A percentile compares a stretch with the other conserved stretches of the same genome.
phyloP scores from a whole-genome alignment of 2,329 filamentous ascomycete genomes.

The Colletotrichum tropicale region DNA sequence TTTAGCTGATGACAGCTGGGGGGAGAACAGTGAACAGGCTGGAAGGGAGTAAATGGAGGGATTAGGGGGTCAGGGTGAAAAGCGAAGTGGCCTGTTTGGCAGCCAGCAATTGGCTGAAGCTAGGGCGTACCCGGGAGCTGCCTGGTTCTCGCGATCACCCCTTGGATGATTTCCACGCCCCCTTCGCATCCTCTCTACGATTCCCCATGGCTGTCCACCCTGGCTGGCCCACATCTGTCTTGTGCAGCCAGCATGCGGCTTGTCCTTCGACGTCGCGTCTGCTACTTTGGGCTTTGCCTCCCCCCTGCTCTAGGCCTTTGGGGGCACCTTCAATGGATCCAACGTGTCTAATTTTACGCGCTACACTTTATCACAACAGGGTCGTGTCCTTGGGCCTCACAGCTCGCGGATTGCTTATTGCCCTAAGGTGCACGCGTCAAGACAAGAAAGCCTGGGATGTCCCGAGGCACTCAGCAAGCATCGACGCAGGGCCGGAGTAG shows the following conservation, averaged over 20 bases:
- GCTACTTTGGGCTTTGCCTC: background rate
- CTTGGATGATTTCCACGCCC: background rate
- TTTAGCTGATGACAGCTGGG: conserved; percentile 21
- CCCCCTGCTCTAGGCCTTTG: background rate
- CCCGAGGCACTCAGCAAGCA: background rate
- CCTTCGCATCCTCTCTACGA: background rate
- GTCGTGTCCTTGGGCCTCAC: background rate
- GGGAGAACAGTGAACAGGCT: background rate
- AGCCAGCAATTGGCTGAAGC: conserved; percentile 15
- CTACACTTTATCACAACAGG: background rate
- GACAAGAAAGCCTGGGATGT: background rate
- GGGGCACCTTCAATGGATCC: background rate
- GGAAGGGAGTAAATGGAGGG: conserved; percentile 15
- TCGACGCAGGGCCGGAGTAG: background rate
- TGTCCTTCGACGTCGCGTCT: background rate
- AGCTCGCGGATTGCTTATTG: background rate
- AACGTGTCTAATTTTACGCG: background rate
- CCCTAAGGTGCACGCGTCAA: background rate
- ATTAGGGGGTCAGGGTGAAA: conserved; percentile 24
- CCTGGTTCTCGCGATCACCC: background rate
- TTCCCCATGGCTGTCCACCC: background rate
- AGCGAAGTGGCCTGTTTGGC: conserved; percentile 40
- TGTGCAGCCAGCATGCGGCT: background rate
- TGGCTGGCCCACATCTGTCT: background rate
- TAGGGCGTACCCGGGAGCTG: background rate